Conservation (phyloP, 2,329 filamentous ascomycete genomes). For the Trichoderma sp. region DNA sequence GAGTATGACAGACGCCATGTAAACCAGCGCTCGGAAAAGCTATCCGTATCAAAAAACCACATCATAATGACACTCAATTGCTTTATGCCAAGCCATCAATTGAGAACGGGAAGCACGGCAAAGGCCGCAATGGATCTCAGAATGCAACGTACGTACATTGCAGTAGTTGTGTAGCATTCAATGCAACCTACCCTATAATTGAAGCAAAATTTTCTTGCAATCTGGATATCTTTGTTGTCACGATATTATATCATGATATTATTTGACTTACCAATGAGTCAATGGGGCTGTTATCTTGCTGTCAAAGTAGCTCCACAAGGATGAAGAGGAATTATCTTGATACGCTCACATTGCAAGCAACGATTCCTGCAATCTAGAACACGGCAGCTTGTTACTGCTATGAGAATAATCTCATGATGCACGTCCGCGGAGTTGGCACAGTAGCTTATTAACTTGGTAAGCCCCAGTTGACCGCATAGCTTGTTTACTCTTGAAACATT, state of each 20-base stretch:
- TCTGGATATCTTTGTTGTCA: not conserved
- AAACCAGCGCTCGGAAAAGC: not conserved
- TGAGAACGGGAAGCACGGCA: not conserved
- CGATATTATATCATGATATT: not conserved
- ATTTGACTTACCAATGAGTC: not conserved
- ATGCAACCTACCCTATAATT: constrained; percentile 5
- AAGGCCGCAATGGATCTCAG: not conserved
- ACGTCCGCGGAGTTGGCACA: not conserved
- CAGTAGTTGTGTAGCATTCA: not conserved
- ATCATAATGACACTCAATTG: not conserved
- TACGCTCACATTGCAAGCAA: not conserved
- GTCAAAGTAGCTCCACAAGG: not conserved
- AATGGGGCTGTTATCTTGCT: not conserved
- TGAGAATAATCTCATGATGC: not conserved
- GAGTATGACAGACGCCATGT: not conserved
- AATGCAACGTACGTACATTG: not conserved
- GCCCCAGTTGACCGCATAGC: not conserved
- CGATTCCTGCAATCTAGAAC: not conserved
- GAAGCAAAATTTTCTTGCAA: not conserved
- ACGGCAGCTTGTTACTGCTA: not conserved
- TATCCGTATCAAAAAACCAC: not conserved
- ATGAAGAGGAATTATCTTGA: not conserved
- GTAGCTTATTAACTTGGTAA: not conserved
- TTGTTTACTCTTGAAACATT: not conserved
- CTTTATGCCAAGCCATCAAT: not conserved